A percentile compares a stretch with the other conserved stretches of the same genome.
phyloP scores from a whole-genome alignment of 2,329 filamentous ascomycete species.

The Apiospora hydei region DNA sequence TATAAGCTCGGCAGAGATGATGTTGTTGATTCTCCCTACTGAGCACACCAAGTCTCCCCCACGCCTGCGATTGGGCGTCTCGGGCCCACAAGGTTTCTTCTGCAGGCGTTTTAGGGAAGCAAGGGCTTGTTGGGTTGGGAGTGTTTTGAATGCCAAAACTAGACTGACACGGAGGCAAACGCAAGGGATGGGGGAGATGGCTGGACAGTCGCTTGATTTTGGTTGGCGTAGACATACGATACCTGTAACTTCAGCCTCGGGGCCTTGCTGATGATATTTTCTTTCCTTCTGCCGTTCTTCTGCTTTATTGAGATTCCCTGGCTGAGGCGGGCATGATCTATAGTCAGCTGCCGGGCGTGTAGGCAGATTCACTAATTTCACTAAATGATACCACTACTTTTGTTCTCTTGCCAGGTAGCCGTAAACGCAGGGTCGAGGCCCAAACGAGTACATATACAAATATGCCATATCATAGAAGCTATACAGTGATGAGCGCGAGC shows the following conservation, averaged over 20 bases:
- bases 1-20: slow-evolving; percentile 83
- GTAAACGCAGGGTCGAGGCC: neutral
- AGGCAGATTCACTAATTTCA: neutral
- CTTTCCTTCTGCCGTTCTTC: neutral
- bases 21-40: slow-evolving; percentile 77
- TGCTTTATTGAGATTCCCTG: slow-evolving; percentile 10
- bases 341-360: neutral
- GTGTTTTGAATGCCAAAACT: neutral
- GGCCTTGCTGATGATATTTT: neutral
- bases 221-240: slow-evolving; percentile 18
- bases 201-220: slow-evolving; percentile 21
- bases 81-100: neutral
- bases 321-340: neutral
- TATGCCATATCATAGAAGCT: neutral
- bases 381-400: neutral
- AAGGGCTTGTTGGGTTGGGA: neutral
- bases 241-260: slow-evolving; percentile 16
- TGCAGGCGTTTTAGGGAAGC: slow-evolving; percentile 6
- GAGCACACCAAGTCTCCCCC: slow-evolving; percentile 22
- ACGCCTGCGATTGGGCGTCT: neutral
- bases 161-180: neutral
- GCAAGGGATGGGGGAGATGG: neutral
- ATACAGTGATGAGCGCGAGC: neutral
- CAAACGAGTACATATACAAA: neutral
- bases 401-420: neutral